Conservation (phyloP, 2,329 filamentous ascomycete genomes). For the Plenodomus lindquistii region DNA sequence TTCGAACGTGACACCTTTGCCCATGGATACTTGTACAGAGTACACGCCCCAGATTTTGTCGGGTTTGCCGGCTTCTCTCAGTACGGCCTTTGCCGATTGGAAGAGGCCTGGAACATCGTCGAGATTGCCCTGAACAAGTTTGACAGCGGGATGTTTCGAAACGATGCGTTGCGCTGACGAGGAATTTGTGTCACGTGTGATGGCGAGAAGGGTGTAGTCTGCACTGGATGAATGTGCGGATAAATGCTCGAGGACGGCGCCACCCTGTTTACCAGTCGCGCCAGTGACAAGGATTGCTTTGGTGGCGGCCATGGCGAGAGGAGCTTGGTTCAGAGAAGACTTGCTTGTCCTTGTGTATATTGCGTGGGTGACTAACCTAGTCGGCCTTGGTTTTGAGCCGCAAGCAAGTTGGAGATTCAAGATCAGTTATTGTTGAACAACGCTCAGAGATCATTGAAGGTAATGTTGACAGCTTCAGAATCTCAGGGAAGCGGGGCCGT, state of each 20-base stretch:
- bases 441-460: neutral
- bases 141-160: slow-evolving; percentile 52
- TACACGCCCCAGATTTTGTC: slow-evolving; percentile 62
- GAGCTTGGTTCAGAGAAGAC: slow-evolving; percentile 10
- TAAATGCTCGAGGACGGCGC: slow-evolving; percentile 49
- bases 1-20: slow-evolving; percentile 47
- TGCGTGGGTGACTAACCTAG: neutral
- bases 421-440: too few relatives aligned
- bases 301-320: slow-evolving; percentile 32
- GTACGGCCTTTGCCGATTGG: slow-evolving; percentile 44
- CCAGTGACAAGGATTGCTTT: slow-evolving; percentile 51
- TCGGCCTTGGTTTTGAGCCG: neutral
- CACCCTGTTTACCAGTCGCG: slow-evolving; percentile 53
- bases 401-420: neutral
- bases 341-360: slow-evolving; percentile 3
- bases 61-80: slow-evolving; percentile 38
- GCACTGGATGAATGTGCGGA: slow-evolving; percentile 38
- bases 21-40: slow-evolving; percentile 60
- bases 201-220: slow-evolving; percentile 59
- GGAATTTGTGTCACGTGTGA: slow-evolving; percentile 62
- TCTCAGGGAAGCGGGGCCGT: neutral
- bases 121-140: slow-evolving; percentile 62
- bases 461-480: neutral
- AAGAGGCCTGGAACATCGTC: slow-evolving; percentile 58
- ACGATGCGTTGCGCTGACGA: slow-evolving; percentile 55